Base-by-base conservation (phyloP, 1,284 basidiomycete species). In the Marasmius fiardii region DNA sequence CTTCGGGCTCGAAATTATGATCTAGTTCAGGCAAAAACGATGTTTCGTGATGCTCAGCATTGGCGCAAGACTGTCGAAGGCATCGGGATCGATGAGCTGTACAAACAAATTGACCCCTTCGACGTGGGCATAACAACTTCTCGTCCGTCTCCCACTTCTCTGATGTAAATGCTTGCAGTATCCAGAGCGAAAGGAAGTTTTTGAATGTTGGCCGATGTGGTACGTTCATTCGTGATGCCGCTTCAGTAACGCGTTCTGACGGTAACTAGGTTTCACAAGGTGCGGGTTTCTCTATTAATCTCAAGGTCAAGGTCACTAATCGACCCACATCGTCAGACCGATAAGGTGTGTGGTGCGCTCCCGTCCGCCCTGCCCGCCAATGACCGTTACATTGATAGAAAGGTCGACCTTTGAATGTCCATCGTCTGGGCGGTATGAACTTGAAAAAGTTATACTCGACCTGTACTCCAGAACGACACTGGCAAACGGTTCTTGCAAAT, bases 121-220 rank as follows among this genome's bases (percentile, higher is more conserved):
- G 80, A 85, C 63, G 83, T 85, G 60, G 67, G 79, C 72, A 8
- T 18, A 31, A n/a, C 12, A 12, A 8, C 52, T 24, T 37, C 41
- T 51, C 54, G 21, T n/a, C 1, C 28, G 11, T 23, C 11, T 35
- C 50, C 16, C 39, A 10, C 21, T 43, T 31, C 37, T 23, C 39
- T 44, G n/a, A n/a, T 18, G 10, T 23, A 57, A 10, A 23, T 35
- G 23, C 39, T 43, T 41, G 20, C 60, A 89, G 87, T 89, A 83
- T 63, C 85, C 85, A 1, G 85, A 83, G 60, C 80, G 86, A 49
- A 75, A 81, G 52, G 75, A 78, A 3, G 80, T 90, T 12, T 88
- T 88, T 62, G 79, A 86, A 52, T 82, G 80, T 58, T 90, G 87
- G 87, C 86, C 86, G 4, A 79, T 89, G 71, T 88, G 73, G 72